Evolutionary conservation across 371 early-diverging fungal genomes (phyloP), one percentile per base, ranked within the genome.

Genomic region (Apophysomyces elegans): DNA sequence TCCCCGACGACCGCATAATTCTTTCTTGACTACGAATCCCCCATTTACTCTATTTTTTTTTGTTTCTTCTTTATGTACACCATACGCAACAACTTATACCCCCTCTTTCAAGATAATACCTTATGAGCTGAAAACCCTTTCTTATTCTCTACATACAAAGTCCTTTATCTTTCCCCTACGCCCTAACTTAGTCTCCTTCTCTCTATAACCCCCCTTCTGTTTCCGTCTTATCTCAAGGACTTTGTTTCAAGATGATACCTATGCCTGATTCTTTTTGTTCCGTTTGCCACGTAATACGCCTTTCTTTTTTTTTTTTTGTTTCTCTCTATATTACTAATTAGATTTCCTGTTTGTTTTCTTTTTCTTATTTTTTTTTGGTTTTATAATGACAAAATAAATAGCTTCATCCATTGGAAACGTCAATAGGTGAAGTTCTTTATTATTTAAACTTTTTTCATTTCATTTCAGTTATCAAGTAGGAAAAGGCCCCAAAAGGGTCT

Each of bases 391-490:
- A 50, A 50, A 50, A 21, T 21, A 16, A 50, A 50, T 7, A 16
- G 21, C 9, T 16, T 2, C 11, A 41, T 26, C 32, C 1, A 26
- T 26, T 26, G 32, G 13, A 41, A 41, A 41, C 8, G 5, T 11
- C 41, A 2, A 13, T 11, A 41, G 41, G 2, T 41, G 8, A 13
- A 14, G 16, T 41, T 44, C 59, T 45, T 44, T 58, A 36, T 37
- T 39, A 47, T 47, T 65, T 56, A 32, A 37, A 13, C 46, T 57
- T 45, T 41, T 56, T 54, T 62, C 46, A 16, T 60, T 54, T 61
- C 50, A 26, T 21, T 39, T 56, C 39, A 37, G 7, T 65, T 60
- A 36, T 65, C 26, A 1, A 13, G 14, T 26, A 26, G 32, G 32
- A 26, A 26, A n/a, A 61, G 35, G 39, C 54, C 43, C 62, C 43